Base-by-base conservation (phyloP, 768 basidiomycete genomes). In the Exidia glandulosa region DNA sequence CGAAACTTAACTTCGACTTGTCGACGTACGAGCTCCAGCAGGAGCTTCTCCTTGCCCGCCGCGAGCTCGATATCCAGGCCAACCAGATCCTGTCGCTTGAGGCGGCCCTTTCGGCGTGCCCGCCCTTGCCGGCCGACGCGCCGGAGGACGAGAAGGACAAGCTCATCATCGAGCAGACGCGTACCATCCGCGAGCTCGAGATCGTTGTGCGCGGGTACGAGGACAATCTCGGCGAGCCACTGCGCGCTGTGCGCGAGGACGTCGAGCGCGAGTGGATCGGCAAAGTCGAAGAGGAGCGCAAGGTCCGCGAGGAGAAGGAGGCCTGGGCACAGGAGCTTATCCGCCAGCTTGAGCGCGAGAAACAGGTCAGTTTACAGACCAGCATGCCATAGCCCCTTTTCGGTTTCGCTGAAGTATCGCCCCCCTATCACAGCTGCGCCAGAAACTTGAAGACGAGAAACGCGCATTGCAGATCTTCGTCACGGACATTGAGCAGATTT, bases 11-110 rank as follows among this genome's bases (percentile, higher is more conserved):
- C 70, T 94, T 92, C 65, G 89, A 93, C 68, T 84, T 89, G 83
- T 83, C 88, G 1, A 88, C 90, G 2, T 91, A 91, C 63, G 86
- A 92, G 85, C 78, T 95, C 1, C 91, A 94, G 74, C 89, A 94
- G 77, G 90, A 94, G 62, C 81, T 95, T 19, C 83, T 94, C 19
- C 77, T 84, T 0, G 84, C 90, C 1, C 81, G 88, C 30, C 79
- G 84, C 23, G 82, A 93, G 63, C 72, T 95, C 34, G 87, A 92
- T 47, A 81, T 87, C 0, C 92, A 95, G 66, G 80, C 85, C 0
- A 85, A 80, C 6, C 90, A 94, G 65, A 90, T 95, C 55, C 77
- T 92, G 2, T 88, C 90, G 0, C 79, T 95, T 2, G 89, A 94
- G 70, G 84, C 82, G 0, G 82, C 90, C 0, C 77, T 95, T 4